Conservation (phyloP, 768 basidiomycete species). For the Tephrocybe sp. region DNA sequence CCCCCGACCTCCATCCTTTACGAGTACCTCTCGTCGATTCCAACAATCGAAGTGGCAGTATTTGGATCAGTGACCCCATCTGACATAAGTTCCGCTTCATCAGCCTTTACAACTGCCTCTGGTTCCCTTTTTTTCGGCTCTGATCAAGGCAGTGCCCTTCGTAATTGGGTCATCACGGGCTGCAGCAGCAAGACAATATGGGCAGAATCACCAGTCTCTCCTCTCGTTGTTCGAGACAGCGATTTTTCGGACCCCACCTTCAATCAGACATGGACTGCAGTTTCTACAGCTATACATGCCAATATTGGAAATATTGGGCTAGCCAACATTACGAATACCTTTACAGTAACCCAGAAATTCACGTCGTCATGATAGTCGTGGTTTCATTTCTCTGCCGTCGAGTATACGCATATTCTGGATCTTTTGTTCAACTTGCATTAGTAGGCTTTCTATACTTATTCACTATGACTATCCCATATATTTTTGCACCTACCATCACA, state of each 20-base stretch:
- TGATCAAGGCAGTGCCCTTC: slow-evolving; percentile 40
- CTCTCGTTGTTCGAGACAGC: slow-evolving; percentile 47
- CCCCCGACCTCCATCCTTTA: slow-evolving; percentile 35
- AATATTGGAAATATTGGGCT: slow-evolving; percentile 31
- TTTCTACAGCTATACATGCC: slow-evolving; percentile 32
- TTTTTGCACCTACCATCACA: neutral
- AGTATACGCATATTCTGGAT: neutral
- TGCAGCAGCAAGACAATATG: slow-evolving; percentile 40
- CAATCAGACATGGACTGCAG: slow-evolving; percentile 47
- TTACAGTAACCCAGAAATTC: slow-evolving; percentile 30
- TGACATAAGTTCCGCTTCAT: slow-evolving; percentile 45
- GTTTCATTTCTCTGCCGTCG: neutral
- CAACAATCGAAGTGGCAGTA: slow-evolving; percentile 58
- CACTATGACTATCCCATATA: neutral
- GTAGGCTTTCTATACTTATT: slow-evolving; percentile 10
- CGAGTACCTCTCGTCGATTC: slow-evolving; percentile 41
- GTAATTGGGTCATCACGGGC: slow-evolving; percentile 51
- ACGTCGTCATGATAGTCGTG: slow-evolving; percentile 21
- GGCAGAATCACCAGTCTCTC: slow-evolving; percentile 50
- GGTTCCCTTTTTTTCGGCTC: slow-evolving; percentile 62
- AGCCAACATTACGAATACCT: slow-evolving; percentile 43
- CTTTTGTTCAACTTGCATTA: neutral
- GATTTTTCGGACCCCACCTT: slow-evolving; percentile 42
- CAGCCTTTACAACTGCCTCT: slow-evolving; percentile 48
- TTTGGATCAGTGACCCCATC: slow-evolving; percentile 51